Percentiles rank a stretch among this genome's conserved stretches.
phyloP scores from a whole-genome alignment of 768 basidiomycete genomes.

The Leucosporidium scottii region DNA sequence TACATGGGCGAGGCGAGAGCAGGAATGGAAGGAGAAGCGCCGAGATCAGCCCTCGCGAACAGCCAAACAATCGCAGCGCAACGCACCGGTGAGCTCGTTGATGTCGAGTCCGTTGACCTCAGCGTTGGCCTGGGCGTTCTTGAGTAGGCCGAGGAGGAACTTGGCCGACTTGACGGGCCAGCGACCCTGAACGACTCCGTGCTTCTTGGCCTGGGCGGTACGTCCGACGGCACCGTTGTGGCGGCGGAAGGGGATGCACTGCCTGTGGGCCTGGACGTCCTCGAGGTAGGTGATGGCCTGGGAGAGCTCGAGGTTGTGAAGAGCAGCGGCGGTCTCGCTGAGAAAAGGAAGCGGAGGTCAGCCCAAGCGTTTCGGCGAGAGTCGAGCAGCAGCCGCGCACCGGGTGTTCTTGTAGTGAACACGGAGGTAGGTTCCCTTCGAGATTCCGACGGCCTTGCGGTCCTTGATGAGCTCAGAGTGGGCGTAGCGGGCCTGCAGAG shows the following conservation, averaged over 20 bases:
- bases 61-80: background rate
- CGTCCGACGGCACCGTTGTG: slow-evolving; percentile 76
- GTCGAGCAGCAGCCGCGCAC: slow-evolving; percentile 1
- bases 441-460: slow-evolving; percentile 37
- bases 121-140: slow-evolving; percentile 99
- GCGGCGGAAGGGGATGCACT: slow-evolving; percentile 90
- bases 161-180: slow-evolving; percentile 99
- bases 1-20: no score
- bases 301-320: slow-evolving; percentile 81
- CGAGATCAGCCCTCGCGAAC: background rate
- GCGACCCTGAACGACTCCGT: slow-evolving; percentile 56
- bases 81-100: slow-evolving; percentile 65
- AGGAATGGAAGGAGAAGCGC: no score
- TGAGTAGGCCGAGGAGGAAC: slow-evolving; percentile 86
- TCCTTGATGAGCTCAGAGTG: slow-evolving; percentile 32
- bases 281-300: slow-evolving; percentile 93
- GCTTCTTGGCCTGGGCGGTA: slow-evolving; percentile 38
- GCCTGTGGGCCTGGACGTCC: slow-evolving; percentile 93
- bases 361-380: slow-evolving; percentile 46
- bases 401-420: slow-evolving; percentile 99
- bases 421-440: slow-evolving; percentile 57
- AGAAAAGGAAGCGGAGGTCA: background rate
- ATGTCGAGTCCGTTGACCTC: slow-evolving; percentile 92
- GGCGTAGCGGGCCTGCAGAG: slow-evolving; percentile 30
- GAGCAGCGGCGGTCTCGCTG: slow-evolving; percentile 82